Percentiles rank a stretch among this genome's conserved stretches.
These are phyloP conservation scores for Carex pumila DNA, from an alignment of 176 grass and related monocot genomes.

Conservation along the genomic window DNA sequence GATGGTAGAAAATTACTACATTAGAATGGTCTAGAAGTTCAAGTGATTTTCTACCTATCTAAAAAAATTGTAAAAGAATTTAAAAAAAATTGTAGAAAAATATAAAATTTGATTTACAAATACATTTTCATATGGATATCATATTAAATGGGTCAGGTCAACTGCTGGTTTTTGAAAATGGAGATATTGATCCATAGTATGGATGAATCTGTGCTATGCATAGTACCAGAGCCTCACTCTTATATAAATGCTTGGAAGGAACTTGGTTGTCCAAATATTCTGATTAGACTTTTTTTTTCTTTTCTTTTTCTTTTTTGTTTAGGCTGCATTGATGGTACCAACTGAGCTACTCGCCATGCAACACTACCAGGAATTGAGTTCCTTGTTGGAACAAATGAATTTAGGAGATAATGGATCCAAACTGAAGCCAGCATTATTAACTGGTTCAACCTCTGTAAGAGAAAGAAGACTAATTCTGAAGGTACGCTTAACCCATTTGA, in stretches of 20 bases:
- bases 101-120: too few relatives aligned
- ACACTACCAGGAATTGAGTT: conserved; percentile 69
- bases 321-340: conserved; percentile 98
- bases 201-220: too few relatives aligned
- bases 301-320: neutral
- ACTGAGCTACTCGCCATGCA: conserved; percentile 83
- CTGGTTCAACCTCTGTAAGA: conserved; percentile 68
- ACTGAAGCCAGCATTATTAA: conserved; percentile 80
- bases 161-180: too few relatives aligned
- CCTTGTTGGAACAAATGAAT: conserved; percentile 71
- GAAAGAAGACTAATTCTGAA: conserved; percentile 66
- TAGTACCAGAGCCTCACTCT: too few relatives aligned
- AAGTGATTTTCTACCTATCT: too few relatives aligned
- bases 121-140: too few relatives aligned
- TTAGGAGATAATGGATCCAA: conserved; percentile 35
- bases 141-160: too few relatives aligned
- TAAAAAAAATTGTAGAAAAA: too few relatives aligned
- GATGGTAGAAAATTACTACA: too few relatives aligned
- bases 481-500: conserved; percentile 20
- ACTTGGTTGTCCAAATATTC: neutral
- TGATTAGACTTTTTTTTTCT: conserved; percentile 19
- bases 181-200: too few relatives aligned
- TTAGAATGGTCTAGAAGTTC: too few relatives aligned
- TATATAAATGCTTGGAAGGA: neutral
- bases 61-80: too few relatives aligned